Conservation (phyloP, 1,284 basidiomycete genomes). For the Trametes versicolor region DNA sequence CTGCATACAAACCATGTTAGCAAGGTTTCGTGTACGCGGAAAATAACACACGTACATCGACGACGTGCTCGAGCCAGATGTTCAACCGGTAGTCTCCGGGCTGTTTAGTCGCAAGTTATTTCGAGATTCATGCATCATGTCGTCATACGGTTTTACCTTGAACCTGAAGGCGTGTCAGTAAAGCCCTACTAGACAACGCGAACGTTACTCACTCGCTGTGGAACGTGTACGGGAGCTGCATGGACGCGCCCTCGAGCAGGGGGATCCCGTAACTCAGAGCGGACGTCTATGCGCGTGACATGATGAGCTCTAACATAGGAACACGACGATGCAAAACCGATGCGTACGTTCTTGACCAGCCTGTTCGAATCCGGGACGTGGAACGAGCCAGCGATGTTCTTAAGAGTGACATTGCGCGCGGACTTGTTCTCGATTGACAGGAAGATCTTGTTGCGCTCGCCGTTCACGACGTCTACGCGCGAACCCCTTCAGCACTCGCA, state of each 20-base stretch:
- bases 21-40: background rate
- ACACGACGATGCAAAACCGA: background rate
- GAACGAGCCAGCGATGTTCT: constrained; percentile 77
- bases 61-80: constrained; percentile 80
- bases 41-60: constrained; percentile 59
- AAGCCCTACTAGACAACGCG: constrained; percentile 18
- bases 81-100: constrained; percentile 83
- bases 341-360: constrained; percentile 79
- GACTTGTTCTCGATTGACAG: constrained; percentile 82
- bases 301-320: constrained; percentile 13
- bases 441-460: constrained; percentile 79
- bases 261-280: constrained; percentile 67
- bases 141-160: constrained; percentile 57
- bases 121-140: background rate
- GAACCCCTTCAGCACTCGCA: background rate
- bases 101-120: constrained; percentile 44
- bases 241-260: constrained; percentile 70
- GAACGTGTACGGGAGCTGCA: constrained; percentile 80
- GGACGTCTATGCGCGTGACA: constrained; percentile 60
- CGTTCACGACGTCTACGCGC: constrained; percentile 82
- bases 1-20: constrained; percentile 44
- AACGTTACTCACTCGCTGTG: constrained; percentile 80
- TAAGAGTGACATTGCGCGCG: constrained; percentile 78
- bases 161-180: constrained; percentile 55
- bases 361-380: constrained; percentile 73